Base-by-base conservation (phyloP, 139 green algal genomes). In the Chlamydomonas sp. region DNA sequence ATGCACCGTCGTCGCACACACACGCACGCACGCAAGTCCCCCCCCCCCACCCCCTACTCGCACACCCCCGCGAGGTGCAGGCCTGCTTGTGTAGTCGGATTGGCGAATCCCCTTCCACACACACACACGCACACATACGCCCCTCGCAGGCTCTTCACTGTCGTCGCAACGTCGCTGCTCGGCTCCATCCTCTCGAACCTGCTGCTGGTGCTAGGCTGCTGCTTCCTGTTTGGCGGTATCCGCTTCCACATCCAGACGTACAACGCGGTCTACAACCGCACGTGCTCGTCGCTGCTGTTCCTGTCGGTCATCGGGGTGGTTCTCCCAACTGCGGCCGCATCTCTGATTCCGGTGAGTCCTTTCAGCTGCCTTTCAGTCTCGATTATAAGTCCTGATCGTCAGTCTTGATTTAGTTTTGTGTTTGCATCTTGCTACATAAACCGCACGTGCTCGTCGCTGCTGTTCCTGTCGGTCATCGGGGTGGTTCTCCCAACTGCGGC, bases 171-270 rank as follows among this genome's bases (percentile, higher is more conserved):
- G 22, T 92, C 86, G 0, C 82, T 96, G 30, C 77, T 96, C 4
- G 91, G 91, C 22, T 92, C 84, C 65, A 90, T 96, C 48, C 81
- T 96, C 2, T 93, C 85, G 49, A 96, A 96, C 76, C 80, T 96
- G 63, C 83, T 96, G 70, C 83, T 96, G 28, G 90, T 96, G n/a
- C 69, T 96, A 92, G 87, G 88, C 69, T 90, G 80, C 75, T 91
- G 86, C 73, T 96, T 95, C 73, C 67, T 96, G 22, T 85, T 90
- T 59, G 90, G 88, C 3, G 90, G 90, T 26, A 48, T 89, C 2
- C 77, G 73, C 65, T 81, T 86, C 80, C 83, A 86, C 48, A 38
- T 80, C 63, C 90, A 96, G 81, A 74, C 50, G 22, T 96, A 94
- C 82, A 91, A 85, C 72, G 69, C 76, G 2, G 62, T 82, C 20